phyloP scores from a whole-genome alignment of 805 yeast genomes.

The Saturnispora besseyi region DNA sequence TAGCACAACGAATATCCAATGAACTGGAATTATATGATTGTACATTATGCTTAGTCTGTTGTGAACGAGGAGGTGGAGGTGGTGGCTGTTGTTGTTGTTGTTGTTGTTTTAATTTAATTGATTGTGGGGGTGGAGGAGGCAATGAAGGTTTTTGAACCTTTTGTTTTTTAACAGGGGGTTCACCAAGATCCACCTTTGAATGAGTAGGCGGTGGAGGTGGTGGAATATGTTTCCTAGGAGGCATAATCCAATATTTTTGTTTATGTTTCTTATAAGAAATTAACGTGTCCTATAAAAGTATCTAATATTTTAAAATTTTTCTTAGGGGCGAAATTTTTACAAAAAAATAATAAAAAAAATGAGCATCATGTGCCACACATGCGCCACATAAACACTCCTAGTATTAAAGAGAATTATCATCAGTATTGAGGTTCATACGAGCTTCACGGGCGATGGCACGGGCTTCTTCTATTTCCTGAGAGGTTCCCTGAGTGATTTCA shows the following conservation, averaged over 20 bases:
- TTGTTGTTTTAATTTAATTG: background rate
- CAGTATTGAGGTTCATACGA: conserved; percentile 37
- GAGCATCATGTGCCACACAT: background rate
- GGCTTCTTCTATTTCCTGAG: conserved; percentile 85
- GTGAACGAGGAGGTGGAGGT: conserved; percentile 16
- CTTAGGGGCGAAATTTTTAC: too few species aligned
- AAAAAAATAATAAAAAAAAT: too few species aligned
- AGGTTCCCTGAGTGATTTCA: conserved; percentile 62
- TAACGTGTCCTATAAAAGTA: too few species aligned
- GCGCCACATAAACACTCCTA: too few species aligned
- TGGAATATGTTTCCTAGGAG: background rate
- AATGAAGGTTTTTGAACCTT: background rate
- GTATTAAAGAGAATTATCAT: too few species aligned
- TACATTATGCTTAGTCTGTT: background rate
- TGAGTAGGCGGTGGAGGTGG: conserved; percentile 9
- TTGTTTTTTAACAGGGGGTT: background rate
- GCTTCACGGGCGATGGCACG: conserved; percentile 75
- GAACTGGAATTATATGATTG: background rate
- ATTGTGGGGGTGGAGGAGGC: conserved; percentile 14
- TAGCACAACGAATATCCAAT: conserved; percentile 17
- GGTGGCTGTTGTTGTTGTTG: background rate
- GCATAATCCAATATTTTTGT: background rate
- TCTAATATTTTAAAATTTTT: too few species aligned
- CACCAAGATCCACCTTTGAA: background rate
- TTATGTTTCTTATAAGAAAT: too few species aligned